Evolutionary conservation across 306 rosid genomes (phyloP).

Genomic region (Quercus wislizeni): DNA sequence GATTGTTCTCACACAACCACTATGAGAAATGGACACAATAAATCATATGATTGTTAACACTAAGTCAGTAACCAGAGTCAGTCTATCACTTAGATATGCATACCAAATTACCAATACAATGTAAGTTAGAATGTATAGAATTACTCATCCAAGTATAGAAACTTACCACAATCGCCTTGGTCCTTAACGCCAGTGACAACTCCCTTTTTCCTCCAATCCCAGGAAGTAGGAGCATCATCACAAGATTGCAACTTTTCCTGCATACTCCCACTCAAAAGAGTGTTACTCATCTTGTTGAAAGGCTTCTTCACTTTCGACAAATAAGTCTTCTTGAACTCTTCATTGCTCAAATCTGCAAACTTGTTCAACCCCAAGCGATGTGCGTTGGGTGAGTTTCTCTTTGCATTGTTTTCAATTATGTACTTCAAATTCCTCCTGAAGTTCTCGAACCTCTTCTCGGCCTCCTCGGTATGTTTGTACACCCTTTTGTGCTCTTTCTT

Average conservation of each 20-base stretch:
- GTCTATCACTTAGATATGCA: too few species aligned
- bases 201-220: conserved; percentile 83
- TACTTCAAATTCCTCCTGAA: conserved; percentile 65
- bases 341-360: conserved; percentile 81
- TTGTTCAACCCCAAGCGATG: conserved; percentile 59
- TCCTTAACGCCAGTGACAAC: conserved; percentile 60
- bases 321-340: conserved; percentile 52
- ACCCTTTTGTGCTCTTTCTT: conserved; percentile 43
- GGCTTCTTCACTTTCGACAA: conserved; percentile 59
- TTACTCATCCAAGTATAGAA: neutral
- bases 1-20: too few species aligned
- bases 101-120: too few species aligned
- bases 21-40: too few species aligned
- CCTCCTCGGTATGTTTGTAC: conserved; percentile 54
- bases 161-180: conserved; percentile 64
- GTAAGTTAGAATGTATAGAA: neutral
- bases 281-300: conserved; percentile 13
- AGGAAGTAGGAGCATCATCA: conserved; percentile 54
- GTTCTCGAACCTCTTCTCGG: conserved; percentile 48
- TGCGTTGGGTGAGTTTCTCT: conserved; percentile 19
- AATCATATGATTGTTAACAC: too few species aligned
- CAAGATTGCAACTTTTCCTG: conserved; percentile 28
- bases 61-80: too few species aligned
- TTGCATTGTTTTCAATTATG: conserved; percentile 50
- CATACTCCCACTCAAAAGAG: conserved; percentile 16